Conservation (phyloP, 371 early-diverging fungal species). For the Apophysomyces elegans region DNA sequence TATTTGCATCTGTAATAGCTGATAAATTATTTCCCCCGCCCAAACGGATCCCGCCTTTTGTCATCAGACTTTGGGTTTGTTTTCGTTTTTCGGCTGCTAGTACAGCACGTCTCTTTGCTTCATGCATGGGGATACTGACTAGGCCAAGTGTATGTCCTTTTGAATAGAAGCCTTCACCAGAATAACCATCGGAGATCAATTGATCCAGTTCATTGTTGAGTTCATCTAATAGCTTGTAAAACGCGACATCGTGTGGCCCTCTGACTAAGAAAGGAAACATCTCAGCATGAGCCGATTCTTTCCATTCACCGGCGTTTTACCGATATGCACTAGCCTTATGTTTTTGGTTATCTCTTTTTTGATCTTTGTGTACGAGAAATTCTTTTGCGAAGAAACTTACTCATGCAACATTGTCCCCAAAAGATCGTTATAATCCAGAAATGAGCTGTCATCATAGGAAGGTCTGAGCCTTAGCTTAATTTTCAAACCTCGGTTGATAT, state of each 20-base stretch:
- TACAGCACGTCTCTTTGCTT: slow-evolving; percentile 34
- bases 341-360: background rate
- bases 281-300: background rate
- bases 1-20: slow-evolving; percentile 7
- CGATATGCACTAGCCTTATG: slow-evolving; percentile 58
- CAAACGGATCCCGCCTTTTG: slow-evolving; percentile 52
- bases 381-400: slow-evolving; percentile 26
- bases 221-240: slow-evolving; percentile 61
- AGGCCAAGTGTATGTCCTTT: slow-evolving; percentile 43
- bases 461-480: slow-evolving; percentile 64
- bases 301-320: slow-evolving; percentile 12
- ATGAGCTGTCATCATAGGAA: slow-evolving; percentile 43
- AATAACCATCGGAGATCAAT: slow-evolving; percentile 46
- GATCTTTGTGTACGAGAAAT: slow-evolving; percentile 4
- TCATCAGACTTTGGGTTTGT: slow-evolving; percentile 41
- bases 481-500: slow-evolving; percentile 61
- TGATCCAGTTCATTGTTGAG: slow-evolving; percentile 59
- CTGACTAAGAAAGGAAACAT: slow-evolving; percentile 36
- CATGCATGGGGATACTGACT: slow-evolving; percentile 29
- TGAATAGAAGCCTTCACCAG: slow-evolving; percentile 57
- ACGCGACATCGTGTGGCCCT: slow-evolving; percentile 68
- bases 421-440: slow-evolving; percentile 59
- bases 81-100: slow-evolving; percentile 57
- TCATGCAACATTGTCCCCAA: slow-evolving; percentile 75
- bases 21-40: slow-evolving; percentile 35